Percentiles rank a stretch among this genome's conserved stretches.
Evolutionary conservation across 2,329 filamentous ascomycete species (phyloP).

Genomic region (Aspergillus sojae): DNA sequence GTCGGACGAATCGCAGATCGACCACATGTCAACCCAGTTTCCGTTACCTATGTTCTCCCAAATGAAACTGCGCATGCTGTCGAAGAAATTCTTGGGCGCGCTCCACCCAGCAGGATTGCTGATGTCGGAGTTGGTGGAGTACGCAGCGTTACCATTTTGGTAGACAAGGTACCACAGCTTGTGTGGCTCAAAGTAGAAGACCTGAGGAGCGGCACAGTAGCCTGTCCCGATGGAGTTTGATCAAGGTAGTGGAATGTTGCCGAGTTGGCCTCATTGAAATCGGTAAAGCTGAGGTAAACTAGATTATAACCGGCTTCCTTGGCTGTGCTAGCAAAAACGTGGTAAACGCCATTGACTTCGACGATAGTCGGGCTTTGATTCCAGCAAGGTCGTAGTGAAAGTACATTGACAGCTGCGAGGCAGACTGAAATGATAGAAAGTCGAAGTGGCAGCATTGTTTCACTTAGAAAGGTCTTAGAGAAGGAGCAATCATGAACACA

Average conservation of each 20-base stretch:
- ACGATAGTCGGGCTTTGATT: conserved; percentile 12
- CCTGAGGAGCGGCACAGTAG: conserved; percentile 10
- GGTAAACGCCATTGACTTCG: conserved; percentile 5
- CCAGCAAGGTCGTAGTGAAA: not conserved
- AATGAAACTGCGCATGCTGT: conserved; percentile 7
- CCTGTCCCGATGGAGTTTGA: conserved; percentile 6
- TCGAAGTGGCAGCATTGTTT: too few species aligned
- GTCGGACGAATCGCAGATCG: conserved; percentile 3
- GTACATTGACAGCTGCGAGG: too few species aligned
- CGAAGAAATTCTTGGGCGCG: conserved; percentile 8
- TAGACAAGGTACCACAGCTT: conserved; percentile 7
- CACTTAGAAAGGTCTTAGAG: too few species aligned
- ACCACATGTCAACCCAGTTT: conserved; percentile 11
- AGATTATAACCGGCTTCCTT: conserved; percentile 7
- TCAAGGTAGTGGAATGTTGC: conserved; percentile 12
- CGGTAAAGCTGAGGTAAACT: conserved; percentile 13
- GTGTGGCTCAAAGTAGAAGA: conserved; percentile 9
- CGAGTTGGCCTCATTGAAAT: conserved; percentile 8
- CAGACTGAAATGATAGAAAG: too few species aligned
- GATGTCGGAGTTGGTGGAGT: conserved; percentile 10
- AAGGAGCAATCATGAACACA: too few species aligned
- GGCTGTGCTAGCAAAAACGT: conserved; percentile 13
- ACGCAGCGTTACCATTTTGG: conserved; percentile 11
- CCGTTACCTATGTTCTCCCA: not conserved
- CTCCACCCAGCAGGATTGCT: conserved; percentile 6